Evolutionary conservation across 2,329 filamentous ascomycete species (phyloP).

Genomic region (Monosporascus sp.): DNA sequence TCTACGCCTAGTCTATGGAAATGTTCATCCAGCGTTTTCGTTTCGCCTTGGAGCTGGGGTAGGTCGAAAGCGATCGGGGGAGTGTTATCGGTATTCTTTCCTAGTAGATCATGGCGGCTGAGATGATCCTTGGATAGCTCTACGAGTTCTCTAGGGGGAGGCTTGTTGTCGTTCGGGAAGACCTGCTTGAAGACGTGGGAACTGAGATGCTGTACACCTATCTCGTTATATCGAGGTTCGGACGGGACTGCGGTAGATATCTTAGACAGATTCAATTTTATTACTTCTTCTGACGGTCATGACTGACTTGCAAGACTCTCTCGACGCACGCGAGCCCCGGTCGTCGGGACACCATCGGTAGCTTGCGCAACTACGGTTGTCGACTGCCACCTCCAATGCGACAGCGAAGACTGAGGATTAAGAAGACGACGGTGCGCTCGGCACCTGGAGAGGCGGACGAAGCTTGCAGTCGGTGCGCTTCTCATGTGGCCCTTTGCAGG

Average conservation of each 20-base stretch:
- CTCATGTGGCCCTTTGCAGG: slow-evolving; percentile 32
- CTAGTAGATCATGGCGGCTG: slow-evolving; percentile 75
- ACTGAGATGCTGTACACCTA: slow-evolving; percentile 92
- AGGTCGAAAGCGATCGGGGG: slow-evolving; percentile 81
- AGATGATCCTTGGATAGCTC: slow-evolving; percentile 79
- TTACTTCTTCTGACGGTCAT: not conserved
- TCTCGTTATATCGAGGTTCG: slow-evolving; percentile 76
- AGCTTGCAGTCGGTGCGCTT: slow-evolving; percentile 39
- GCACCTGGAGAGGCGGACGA: slow-evolving; percentile 47
- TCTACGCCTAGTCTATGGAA: slow-evolving; percentile 85
- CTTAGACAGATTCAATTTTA: slow-evolving; percentile 10
- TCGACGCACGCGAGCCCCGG: slow-evolving; percentile 5
- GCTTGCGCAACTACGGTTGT: slow-evolving; percentile 15
- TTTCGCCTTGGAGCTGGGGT: slow-evolving; percentile 65
- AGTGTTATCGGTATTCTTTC: slow-evolving; percentile 77
- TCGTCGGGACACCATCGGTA: slow-evolving; percentile 4
- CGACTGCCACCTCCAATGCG: slow-evolving; percentile 39
- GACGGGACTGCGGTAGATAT: slow-evolving; percentile 35
- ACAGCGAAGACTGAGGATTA: slow-evolving; percentile 25
- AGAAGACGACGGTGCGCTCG: slow-evolving; percentile 34
- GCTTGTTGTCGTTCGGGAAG: slow-evolving; percentile 56
- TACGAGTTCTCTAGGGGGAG: slow-evolving; percentile 67
- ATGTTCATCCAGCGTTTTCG: slow-evolving; percentile 78
- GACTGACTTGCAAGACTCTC: slow-evolving; percentile 38
- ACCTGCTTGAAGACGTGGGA: slow-evolving; percentile 75